A percentile compares a stretch with the other conserved stretches of the same genome.
phyloP scores from a whole-genome alignment of 2,329 filamentous ascomycete genomes.

The Alternaria sp. region DNA sequence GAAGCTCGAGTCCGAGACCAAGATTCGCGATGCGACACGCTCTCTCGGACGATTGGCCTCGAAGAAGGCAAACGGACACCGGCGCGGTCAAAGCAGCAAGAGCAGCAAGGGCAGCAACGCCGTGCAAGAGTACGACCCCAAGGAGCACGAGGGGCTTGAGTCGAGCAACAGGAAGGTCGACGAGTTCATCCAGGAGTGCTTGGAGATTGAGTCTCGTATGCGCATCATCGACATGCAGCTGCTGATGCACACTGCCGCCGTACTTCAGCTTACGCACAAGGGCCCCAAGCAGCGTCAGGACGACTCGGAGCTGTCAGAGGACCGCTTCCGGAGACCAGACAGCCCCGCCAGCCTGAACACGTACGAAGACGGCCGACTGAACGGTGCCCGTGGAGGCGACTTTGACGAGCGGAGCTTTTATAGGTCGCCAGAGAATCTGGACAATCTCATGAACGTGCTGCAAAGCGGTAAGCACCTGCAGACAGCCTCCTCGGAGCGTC shows the following conservation, averaged over 20 bases:
- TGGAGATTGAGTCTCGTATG: conserved; percentile 76
- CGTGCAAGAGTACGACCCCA: conserved; percentile 46
- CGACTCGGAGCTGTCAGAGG: conserved; percentile 52
- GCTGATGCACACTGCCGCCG: conserved; percentile 89
- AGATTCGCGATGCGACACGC: conserved; percentile 90
- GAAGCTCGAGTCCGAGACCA: conserved; percentile 87
- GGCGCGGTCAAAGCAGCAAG: conserved; percentile 61
- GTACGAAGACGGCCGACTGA: conserved; percentile 65
- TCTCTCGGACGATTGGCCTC: conserved; percentile 84
- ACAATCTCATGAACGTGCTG: conserved; percentile 56
- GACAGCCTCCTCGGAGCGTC: conserved; percentile 38
- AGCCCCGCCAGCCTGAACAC: conserved; percentile 81
- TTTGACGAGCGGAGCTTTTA: conserved; percentile 84
- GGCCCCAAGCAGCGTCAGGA: conserved; percentile 68
- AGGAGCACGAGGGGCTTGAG: conserved; percentile 76
- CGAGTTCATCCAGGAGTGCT: conserved; percentile 81
- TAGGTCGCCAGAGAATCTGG: conserved; percentile 70
- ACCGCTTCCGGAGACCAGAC: conserved; percentile 63
- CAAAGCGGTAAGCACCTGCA: conserved; percentile 49
- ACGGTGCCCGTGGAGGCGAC: conserved; percentile 64
- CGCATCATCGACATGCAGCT: conserved; percentile 78
- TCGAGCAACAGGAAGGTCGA: conserved; percentile 83
- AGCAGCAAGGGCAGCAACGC: conserved; percentile 57
- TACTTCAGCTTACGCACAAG: conserved; percentile 89
- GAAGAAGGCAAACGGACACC: conserved; percentile 59